Percentiles rank a stretch among this genome's conserved stretches.
phyloP scores from a whole-genome alignment of 2,329 filamentous ascomycete genomes.

The Botryotinia calthae region DNA sequence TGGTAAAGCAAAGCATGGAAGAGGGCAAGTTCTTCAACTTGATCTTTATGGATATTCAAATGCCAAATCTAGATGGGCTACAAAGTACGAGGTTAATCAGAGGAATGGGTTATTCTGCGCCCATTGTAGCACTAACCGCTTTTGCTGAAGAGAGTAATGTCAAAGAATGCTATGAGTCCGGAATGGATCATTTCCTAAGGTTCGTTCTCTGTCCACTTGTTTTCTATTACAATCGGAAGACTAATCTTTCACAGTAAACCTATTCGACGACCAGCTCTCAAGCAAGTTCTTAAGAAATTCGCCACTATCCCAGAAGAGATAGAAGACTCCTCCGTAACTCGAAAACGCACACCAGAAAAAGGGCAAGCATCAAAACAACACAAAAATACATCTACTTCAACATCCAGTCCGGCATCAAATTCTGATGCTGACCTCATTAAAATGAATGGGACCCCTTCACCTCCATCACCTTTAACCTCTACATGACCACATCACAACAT shows the following conservation, averaged over 20 bases:
- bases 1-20: conserved; percentile 80
- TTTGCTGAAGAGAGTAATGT: conserved; percentile 90
- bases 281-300: conserved; percentile 82
- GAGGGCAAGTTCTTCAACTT: conserved; percentile 72
- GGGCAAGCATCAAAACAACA: background rate
- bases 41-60: conserved; percentile 94
- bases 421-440: background rate
- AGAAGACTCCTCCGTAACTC: conserved; percentile 43
- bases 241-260: conserved; percentile 50
- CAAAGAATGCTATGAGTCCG: conserved; percentile 80
- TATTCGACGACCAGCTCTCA: conserved; percentile 79
- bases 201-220: conserved; percentile 9
- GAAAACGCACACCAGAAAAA: conserved; percentile 15
- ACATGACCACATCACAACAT: background rate
- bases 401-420: background rate
- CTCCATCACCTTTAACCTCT: background rate
- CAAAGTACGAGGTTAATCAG: conserved; percentile 84
- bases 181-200: conserved; percentile 84
- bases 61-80: conserved; percentile 89
- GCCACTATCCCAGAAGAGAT: conserved; percentile 74
- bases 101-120: conserved; percentile 79
- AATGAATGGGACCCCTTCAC: conserved; percentile 1
- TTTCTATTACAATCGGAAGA: background rate
- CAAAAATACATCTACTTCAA: background rate
- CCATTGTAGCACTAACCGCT: conserved; percentile 87